A percentile compares a stretch with the other conserved stretches of the same genome.
phyloP scores from a whole-genome alignment of 305 asterid genomes.

The Solanum hybrid region DNA sequence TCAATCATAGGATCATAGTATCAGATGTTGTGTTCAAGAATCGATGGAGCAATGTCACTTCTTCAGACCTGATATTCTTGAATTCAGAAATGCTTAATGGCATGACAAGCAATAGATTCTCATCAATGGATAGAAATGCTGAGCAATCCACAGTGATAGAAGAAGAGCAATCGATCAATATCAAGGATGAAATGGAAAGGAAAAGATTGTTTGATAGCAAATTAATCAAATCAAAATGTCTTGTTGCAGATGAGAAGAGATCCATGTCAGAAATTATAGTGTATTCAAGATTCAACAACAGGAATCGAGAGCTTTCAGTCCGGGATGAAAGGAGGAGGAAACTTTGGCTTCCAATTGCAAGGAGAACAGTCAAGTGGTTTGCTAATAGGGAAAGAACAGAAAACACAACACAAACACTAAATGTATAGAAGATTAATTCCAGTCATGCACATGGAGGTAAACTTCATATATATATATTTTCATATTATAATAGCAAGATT shows the following conservation, averaged over 20 bases:
- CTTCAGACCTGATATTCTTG: slow-evolving; percentile 53
- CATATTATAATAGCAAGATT: background rate
- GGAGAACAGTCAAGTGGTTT: slow-evolving; percentile 39
- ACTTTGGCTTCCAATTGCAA: slow-evolving; percentile 37
- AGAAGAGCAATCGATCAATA: slow-evolving; percentile 30
- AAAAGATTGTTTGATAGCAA: slow-evolving; percentile 29
- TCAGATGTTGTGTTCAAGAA: slow-evolving; percentile 44
- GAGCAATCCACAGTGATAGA: slow-evolving; percentile 7
- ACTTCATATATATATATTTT: background rate
- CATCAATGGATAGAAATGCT: slow-evolving; percentile 12
- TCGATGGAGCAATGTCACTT: slow-evolving; percentile 64
- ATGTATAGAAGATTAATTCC: slow-evolving; percentile 7
- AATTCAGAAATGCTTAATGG: slow-evolving; percentile 45
- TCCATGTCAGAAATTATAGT: slow-evolving; percentile 69
- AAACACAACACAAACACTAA: slow-evolving; percentile 7
- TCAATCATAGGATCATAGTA: slow-evolving; percentile 43
- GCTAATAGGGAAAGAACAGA: slow-evolving; percentile 31
- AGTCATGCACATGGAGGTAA: background rate
- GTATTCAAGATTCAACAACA: slow-evolving; percentile 41
- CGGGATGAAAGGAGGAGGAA: slow-evolving; percentile 23
- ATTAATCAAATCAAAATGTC: slow-evolving; percentile 7
- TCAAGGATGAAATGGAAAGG: slow-evolving; percentile 50
- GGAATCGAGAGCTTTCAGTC: background rate
- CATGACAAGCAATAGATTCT: slow-evolving; percentile 24
- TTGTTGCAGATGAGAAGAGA: slow-evolving; percentile 29